Evolutionary conservation across 2,329 filamentous ascomycete species (phyloP).

Genomic region (Paracamarosporium sp.): DNA sequence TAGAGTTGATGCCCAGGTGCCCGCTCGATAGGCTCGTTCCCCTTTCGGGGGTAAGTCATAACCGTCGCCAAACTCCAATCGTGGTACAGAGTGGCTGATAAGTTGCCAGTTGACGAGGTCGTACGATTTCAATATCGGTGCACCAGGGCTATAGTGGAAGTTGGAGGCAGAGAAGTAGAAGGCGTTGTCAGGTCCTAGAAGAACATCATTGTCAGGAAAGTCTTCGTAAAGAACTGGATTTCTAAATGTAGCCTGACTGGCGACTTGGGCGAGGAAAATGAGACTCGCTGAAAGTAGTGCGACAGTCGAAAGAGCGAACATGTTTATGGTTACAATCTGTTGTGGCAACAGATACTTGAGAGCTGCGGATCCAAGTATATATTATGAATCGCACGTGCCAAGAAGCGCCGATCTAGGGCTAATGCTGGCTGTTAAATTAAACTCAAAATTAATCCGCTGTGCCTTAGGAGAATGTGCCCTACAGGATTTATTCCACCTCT

Average conservation of each 20-base stretch:
- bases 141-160: conserved; percentile 61
- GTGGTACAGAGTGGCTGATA: conserved; percentile 35
- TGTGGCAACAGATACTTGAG: no score
- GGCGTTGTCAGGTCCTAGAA: conserved; percentile 48
- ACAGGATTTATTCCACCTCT: no score
- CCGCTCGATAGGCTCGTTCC: conserved; percentile 52
- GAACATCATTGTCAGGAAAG: conserved; percentile 59
- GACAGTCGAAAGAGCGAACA: no score
- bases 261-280: not conserved
- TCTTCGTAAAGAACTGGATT: conserved; percentile 61
- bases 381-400: no score
- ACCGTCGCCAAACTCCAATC: conserved; percentile 28
- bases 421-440: no score
- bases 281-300: not conserved
- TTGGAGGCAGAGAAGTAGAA: conserved; percentile 61
- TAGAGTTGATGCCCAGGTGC: conserved; percentile 60
- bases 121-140: conserved; percentile 59
- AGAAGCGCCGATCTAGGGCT: no score
- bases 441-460: no score
- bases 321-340: no score
- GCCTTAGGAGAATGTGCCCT: no score
- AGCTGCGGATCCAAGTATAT: no score
- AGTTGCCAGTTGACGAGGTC: conserved; percentile 58
- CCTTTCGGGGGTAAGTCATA: conserved; percentile 54
- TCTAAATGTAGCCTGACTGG: conserved; percentile 30